These are phyloP conservation scores for Bryoglossum gracile DNA, from an alignment of 495 filamentous ascomycete species.

Conservation along the genomic window DNA sequence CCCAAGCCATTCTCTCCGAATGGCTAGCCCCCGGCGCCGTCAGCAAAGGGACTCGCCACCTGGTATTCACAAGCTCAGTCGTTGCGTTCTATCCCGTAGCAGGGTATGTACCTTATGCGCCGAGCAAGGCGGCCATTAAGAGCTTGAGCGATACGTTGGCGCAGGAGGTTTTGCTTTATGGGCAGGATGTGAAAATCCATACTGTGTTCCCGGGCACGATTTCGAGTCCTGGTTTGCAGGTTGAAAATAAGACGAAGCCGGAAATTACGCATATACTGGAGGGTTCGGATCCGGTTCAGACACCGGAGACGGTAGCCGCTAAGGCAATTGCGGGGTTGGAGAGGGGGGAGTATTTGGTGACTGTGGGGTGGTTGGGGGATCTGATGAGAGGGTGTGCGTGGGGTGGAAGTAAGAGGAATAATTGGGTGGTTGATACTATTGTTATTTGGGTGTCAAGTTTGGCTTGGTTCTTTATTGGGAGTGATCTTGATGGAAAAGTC, in stretches of 20 bases:
- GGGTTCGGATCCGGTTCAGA: conserved; percentile 71
- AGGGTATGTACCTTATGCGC: conserved; percentile 83
- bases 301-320: conserved; percentile 66
- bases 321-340: conserved; percentile 68
- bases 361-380: conserved; percentile 59
- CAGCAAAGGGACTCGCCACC: conserved; percentile 44
- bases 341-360: conserved; percentile 68
- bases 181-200: conserved; percentile 66
- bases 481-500: conserved; percentile 53
- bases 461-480: conserved; percentile 53
- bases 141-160: conserved; percentile 73
- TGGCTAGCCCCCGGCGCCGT: conserved; percentile 47
- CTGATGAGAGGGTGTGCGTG: conserved; percentile 56
- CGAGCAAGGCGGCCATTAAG: conserved; percentile 79
- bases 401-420: conserved; percentile 53
- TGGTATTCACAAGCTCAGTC: conserved; percentile 81
- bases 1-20: conserved; percentile 56
- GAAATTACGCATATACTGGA: conserved; percentile 75
- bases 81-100: conserved; percentile 67
- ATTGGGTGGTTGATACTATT: conserved; percentile 53
- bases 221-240: conserved; percentile 61
- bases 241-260: conserved; percentile 77
- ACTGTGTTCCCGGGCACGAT: conserved; percentile 84
- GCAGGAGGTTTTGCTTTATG: conserved; percentile 80
- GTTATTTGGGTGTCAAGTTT: conserved; percentile 47